A percentile compares a stretch with the other conserved stretches of the same genome.
These are phyloP conservation scores for Gentiana straminea DNA, from an alignment of 257 asterid species.

Conservation along the genomic window DNA sequence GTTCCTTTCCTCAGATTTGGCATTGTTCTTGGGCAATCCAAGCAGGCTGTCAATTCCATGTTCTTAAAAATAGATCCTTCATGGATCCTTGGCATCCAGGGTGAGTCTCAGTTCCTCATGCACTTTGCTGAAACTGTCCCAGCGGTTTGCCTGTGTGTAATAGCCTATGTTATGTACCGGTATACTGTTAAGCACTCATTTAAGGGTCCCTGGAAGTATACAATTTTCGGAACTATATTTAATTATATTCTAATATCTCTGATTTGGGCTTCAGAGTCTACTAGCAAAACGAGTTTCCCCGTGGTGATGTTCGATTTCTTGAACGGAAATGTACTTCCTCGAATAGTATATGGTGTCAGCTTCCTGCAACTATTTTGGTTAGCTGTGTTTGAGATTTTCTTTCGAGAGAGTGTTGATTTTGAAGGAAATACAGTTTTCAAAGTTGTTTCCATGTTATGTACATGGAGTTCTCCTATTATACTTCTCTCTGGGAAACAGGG, in stretches of 20 bases:
- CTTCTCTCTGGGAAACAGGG: slow-evolving; percentile 91
- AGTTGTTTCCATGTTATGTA: slow-evolving; percentile 59
- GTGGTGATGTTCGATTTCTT: slow-evolving; percentile 15
- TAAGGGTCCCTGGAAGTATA: slow-evolving; percentile 49
- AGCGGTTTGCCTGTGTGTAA: slow-evolving; percentile 37
- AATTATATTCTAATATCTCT: slow-evolving; percentile 49
- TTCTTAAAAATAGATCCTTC: slow-evolving; percentile 42
- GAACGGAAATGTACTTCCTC: slow-evolving; percentile 58
- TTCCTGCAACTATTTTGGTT: slow-evolving; percentile 49
- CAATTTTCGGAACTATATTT: slow-evolving; percentile 38
- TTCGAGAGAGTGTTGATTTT: slow-evolving; percentile 20
- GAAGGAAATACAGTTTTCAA: slow-evolving; percentile 33
- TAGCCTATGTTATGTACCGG: slow-evolving; percentile 51
- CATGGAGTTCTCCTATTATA: slow-evolving; percentile 71
- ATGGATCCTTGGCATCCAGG: slow-evolving; percentile 36
- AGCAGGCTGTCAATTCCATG: slow-evolving; percentile 41
- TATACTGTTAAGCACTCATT: slow-evolving; percentile 28
- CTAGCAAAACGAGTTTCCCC: slow-evolving; percentile 22
- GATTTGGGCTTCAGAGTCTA: slow-evolving; percentile 52
- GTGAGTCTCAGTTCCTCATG: slow-evolving; percentile 40
- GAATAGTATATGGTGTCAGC: slow-evolving; percentile 55
- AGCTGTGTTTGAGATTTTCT: slow-evolving; percentile 25
- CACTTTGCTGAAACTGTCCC: slow-evolving; percentile 50
- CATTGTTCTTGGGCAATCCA: slow-evolving; percentile 52
- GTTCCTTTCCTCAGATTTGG: slow-evolving; percentile 70